Conservation (phyloP, 2,329 filamentous ascomycete species). For the Lasiodiplodia sp. region DNA sequence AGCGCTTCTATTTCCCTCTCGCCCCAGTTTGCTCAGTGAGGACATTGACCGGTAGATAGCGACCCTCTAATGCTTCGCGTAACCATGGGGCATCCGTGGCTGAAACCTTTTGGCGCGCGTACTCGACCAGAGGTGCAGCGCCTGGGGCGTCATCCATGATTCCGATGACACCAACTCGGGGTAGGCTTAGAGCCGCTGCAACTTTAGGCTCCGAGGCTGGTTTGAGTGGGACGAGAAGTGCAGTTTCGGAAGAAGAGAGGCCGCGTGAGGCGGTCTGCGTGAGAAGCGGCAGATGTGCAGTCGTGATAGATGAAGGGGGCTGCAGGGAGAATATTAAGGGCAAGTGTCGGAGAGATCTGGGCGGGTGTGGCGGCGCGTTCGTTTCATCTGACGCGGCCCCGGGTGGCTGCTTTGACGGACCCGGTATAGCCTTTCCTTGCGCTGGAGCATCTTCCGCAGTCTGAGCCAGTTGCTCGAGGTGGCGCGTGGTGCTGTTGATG, state of each 20-base stretch:
- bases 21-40: constrained; percentile 1
- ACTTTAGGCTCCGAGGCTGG: constrained; percentile 66
- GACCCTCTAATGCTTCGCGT: constrained; percentile 50
- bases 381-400: constrained; percentile 7
- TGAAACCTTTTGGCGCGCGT: constrained; percentile 61
- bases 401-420: neutral
- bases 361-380: constrained; percentile 1
- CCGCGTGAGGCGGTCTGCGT: constrained; percentile 54
- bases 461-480: constrained; percentile 56
- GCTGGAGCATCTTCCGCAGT: neutral
- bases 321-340: constrained; percentile 24
- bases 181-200: constrained; percentile 64
- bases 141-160: constrained; percentile 65
- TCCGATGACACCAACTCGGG: constrained; percentile 70
- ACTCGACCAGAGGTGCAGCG: constrained; percentile 63
- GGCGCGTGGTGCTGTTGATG: constrained; percentile 68
- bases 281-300: constrained; percentile 67
- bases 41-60: constrained; percentile 58
- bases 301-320: constrained; percentile 52
- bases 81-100: constrained; percentile 66
- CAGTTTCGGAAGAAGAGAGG: constrained; percentile 43
- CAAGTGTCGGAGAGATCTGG: constrained; percentile 6
- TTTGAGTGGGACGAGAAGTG: constrained; percentile 69
- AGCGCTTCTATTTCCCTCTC: neutral
- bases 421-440: neutral